Percentiles rank a stretch among this genome's conserved stretches.
phyloP scores from a whole-genome alignment of 2,329 filamentous ascomycete genomes.

The Hymenoscyphus salicellus region DNA sequence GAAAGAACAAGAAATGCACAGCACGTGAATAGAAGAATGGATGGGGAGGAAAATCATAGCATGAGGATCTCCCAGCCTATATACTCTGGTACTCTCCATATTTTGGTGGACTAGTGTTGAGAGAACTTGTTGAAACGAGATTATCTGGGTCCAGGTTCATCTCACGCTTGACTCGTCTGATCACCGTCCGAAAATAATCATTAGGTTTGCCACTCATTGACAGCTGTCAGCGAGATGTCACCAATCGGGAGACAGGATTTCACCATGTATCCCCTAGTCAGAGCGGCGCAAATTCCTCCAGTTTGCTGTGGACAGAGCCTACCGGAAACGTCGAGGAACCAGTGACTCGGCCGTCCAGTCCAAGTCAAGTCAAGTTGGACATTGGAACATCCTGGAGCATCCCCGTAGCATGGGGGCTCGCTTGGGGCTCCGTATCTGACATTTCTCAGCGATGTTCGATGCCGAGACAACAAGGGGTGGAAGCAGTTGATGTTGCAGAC shows the following conservation, averaged over 20 bases:
- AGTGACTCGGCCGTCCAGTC: not conserved
- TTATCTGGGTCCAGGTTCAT: slow-evolving; percentile 16
- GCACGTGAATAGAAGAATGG: slow-evolving; percentile 25
- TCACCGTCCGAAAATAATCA: slow-evolving; percentile 25
- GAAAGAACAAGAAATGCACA: slow-evolving; percentile 27
- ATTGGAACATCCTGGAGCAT: not conserved
- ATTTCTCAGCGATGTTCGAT: not conserved
- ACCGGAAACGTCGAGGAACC: not conserved
- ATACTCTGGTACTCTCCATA: slow-evolving; percentile 22
- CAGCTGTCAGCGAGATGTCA: not conserved
- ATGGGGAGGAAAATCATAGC: slow-evolving; percentile 17
- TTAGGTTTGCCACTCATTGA: slow-evolving; percentile 10
- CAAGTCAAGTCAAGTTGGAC: not conserved
- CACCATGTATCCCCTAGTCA: not conserved
- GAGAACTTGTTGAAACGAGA: slow-evolving; percentile 24
- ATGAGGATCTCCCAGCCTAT: slow-evolving; percentile 11
- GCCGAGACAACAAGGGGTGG: not conserved
- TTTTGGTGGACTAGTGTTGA: slow-evolving; percentile 12
- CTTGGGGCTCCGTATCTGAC: too few species aligned
- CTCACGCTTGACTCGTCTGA: slow-evolving; percentile 30
- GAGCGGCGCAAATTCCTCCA: not conserved
- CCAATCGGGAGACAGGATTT: not conserved
- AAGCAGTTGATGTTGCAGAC: slow-evolving; percentile 6
- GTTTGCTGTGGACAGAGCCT: not conserved
- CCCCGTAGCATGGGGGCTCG: not conserved